These are phyloP conservation scores for Baorangia bicolor DNA, from an alignment of 768 basidiomycete genomes.

Conservation along the genomic window DNA sequence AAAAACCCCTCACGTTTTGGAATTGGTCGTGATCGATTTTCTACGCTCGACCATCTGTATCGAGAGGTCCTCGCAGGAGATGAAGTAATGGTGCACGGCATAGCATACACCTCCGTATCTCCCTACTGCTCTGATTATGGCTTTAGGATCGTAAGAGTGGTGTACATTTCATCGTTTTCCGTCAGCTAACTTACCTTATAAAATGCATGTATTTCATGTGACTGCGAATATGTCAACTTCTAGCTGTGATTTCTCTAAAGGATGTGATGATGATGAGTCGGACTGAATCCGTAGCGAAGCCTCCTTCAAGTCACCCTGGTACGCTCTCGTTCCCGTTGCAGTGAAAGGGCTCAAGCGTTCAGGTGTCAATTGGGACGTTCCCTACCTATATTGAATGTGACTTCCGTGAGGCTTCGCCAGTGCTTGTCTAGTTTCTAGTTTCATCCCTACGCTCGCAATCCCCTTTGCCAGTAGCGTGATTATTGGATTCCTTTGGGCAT, in stretches of 20 bases:
- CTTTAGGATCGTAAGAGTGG: conserved; percentile 82
- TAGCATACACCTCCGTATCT: conserved; percentile 89
- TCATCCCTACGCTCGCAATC: no score
- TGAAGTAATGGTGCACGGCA: conserved; percentile 87
- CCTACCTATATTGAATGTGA: no score
- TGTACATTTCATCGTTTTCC: conserved; percentile 53
- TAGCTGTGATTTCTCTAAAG: neutral
- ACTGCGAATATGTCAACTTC: no score
- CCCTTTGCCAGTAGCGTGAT: no score
- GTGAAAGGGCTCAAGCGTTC: no score
- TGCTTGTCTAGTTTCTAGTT: no score
- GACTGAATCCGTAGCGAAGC: neutral
- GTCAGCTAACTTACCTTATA: neutral
- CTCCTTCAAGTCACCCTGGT: neutral
- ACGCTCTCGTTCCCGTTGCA: neutral
- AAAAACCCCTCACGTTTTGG: conserved; percentile 46
- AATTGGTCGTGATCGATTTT: conserved; percentile 40
- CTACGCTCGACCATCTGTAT: conserved; percentile 42
- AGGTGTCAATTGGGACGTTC: no score
- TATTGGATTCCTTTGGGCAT: no score
- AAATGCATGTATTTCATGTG: neutral
- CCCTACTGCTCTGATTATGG: conserved; percentile 56
- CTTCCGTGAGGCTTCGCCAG: no score
- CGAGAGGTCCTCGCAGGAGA: conserved; percentile 82
- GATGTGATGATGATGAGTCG: no score